Conservation (phyloP, 257 asterid genomes). For the Marsdenia floribunda region DNA sequence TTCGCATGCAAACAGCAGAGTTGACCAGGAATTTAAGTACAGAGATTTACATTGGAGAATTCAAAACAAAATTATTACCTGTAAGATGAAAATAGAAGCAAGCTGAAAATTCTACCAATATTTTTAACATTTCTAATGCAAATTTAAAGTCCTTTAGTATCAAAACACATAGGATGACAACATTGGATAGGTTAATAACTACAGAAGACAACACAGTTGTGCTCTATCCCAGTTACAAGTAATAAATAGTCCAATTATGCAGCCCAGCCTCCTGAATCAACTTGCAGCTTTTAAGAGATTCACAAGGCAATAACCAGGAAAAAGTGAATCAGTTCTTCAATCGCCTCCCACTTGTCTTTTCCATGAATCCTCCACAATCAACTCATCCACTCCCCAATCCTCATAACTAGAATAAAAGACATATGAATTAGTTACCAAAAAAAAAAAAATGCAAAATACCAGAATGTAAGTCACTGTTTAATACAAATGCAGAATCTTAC, state of each 20-base stretch:
- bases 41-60: too few relatives aligned
- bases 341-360: constrained; percentile 51
- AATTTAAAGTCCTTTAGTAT: background rate
- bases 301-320: background rate
- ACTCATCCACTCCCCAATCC: constrained; percentile 49
- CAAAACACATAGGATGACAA: too few relatives aligned
- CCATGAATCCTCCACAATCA: constrained; percentile 55
- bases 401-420: constrained; percentile 28
- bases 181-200: background rate
- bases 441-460: background rate
- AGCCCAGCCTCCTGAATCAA: background rate
- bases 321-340: constrained; percentile 12
- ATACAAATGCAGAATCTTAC: constrained; percentile 26
- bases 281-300: background rate
- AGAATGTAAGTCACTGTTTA: background rate
- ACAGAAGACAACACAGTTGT: background rate
- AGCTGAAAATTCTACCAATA: too few relatives aligned
- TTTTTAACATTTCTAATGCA: background rate
- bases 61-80: too few relatives aligned
- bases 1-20: too few relatives aligned
- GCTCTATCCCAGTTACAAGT: background rate
- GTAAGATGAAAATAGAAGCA: too few relatives aligned
- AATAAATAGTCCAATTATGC: background rate
- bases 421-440: background rate
- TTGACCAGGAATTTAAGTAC: too few relatives aligned